phyloP scores from a whole-genome alignment of 192 early-diverging fungal species.

The Coemansia sp. region DNA sequence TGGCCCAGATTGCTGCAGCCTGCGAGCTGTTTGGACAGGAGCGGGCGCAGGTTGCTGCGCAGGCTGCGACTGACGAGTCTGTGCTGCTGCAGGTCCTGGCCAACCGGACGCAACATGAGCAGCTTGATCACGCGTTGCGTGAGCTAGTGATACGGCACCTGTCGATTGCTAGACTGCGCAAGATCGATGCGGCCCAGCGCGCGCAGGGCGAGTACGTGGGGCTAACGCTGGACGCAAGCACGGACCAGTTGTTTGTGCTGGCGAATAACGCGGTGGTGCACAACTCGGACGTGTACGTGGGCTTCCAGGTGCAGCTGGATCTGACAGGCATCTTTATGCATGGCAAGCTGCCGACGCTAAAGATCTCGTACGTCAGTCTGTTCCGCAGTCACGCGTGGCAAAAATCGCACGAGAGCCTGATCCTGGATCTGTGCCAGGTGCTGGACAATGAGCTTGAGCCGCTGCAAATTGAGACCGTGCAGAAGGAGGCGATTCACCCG shows the following conservation, averaged over 20 bases:
- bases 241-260: slow-evolving; percentile 50
- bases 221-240: slow-evolving; percentile 11
- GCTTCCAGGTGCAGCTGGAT: slow-evolving; percentile 99
- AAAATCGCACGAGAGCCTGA: slow-evolving; percentile 87
- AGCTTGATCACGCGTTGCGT: background rate
- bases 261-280: slow-evolving; percentile 42
- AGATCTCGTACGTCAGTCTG: slow-evolving; percentile 98
- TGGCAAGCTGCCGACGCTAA: slow-evolving; percentile 98
- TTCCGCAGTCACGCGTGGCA: slow-evolving; percentile 99
- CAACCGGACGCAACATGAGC: background rate
- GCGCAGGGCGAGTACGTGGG: slow-evolving; percentile 25
- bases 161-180: background rate
- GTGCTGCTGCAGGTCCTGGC: slow-evolving; percentile 1
- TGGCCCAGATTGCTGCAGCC: background rate
- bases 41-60: background rate
- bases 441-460: slow-evolving; percentile 97
- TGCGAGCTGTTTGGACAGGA: background rate
- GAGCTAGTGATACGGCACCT: background rate
- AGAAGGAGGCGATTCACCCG: slow-evolving; percentile 98
- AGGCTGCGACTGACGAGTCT: background rate
- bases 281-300: slow-evolving; percentile 94
- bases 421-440: slow-evolving; percentile 85
- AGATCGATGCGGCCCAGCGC: slow-evolving; percentile 4
- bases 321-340: slow-evolving; percentile 99
- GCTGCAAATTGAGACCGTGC: slow-evolving; percentile 96